Evolutionary conservation across 192 early-diverging fungal genomes (phyloP).

Genomic region (Glomus cerebriforme): DNA sequence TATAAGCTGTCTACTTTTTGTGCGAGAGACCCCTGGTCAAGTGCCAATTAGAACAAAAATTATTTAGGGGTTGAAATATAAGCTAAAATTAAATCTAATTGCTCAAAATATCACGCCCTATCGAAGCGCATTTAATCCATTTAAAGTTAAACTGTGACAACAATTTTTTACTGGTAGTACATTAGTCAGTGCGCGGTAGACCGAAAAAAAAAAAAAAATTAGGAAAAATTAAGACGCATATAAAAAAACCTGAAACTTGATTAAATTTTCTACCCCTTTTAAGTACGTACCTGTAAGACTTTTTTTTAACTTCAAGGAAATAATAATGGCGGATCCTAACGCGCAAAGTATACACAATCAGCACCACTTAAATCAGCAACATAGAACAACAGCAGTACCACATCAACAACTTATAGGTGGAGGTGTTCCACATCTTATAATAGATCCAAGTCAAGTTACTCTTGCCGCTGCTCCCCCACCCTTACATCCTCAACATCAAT

Average conservation of each 20-base stretch:
- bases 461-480: conserved; percentile 15
- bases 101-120: conserved; percentile 4
- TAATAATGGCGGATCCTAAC: conserved; percentile 21
- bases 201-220: not conserved
- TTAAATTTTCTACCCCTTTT: not conserved
- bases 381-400: not conserved
- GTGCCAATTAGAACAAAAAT: not conserved
- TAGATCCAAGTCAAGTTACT: conserved; percentile 13
- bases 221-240: not conserved
- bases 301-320: not conserved
- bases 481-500: conserved; percentile 7
- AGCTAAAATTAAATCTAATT: not conserved
- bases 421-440: conserved; percentile 15
- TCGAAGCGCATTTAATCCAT: conserved; percentile 18
- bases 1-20: not conserved
- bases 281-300: not conserved
- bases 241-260: not conserved
- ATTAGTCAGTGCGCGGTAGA: conserved; percentile 18
- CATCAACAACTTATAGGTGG: conserved; percentile 4
- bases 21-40: not conserved
- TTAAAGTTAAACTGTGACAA: not conserved
- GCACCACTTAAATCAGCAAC: conserved; percentile 1
- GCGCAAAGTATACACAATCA: not conserved
- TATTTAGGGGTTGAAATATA: not conserved
- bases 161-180: not conserved